Conservation (phyloP, 2,329 filamentous ascomycete genomes). For the Claviceps cyperi region DNA sequence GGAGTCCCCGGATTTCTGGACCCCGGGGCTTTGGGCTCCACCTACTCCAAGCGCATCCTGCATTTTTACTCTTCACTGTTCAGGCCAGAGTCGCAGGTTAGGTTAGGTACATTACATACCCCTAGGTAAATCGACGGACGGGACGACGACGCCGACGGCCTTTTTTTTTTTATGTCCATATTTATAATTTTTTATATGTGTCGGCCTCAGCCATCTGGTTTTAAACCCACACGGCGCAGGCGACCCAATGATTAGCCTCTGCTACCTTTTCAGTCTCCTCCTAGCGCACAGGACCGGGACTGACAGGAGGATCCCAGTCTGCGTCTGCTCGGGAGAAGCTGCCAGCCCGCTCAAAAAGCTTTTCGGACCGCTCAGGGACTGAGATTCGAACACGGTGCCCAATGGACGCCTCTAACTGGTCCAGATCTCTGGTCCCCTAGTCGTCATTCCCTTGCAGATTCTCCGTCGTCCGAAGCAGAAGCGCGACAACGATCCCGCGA, state of each 20-base stretch:
- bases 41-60: neutral
- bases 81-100: neutral
- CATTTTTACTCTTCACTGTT: neutral
- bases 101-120: too few relatives aligned
- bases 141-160: too few relatives aligned
- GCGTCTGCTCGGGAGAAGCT: neutral
- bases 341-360: constrained; percentile 3
- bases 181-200: too few relatives aligned
- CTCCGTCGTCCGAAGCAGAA: neutral
- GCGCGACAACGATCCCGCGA: too few relatives aligned
- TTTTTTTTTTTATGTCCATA: too few relatives aligned
- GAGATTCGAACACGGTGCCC: constrained; percentile 8
- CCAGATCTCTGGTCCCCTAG: neutral
- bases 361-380: constrained; percentile 6
- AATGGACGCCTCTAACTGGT: constrained; percentile 9
- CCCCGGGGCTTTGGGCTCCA: neutral
- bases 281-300: neutral
- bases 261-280: neutral
- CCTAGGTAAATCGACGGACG: neutral
- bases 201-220: too few relatives aligned
- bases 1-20: constrained; percentile 2
- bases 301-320: neutral
- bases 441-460: constrained; percentile 1
- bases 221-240: neutral
- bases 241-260: neutral